A percentile compares a stretch with the other conserved stretches of the same genome.
These are phyloP conservation scores for Blepharisma japonicum DNA, from an alignment of 73 alveolate genomes.

Conservation along the genomic window DNA sequence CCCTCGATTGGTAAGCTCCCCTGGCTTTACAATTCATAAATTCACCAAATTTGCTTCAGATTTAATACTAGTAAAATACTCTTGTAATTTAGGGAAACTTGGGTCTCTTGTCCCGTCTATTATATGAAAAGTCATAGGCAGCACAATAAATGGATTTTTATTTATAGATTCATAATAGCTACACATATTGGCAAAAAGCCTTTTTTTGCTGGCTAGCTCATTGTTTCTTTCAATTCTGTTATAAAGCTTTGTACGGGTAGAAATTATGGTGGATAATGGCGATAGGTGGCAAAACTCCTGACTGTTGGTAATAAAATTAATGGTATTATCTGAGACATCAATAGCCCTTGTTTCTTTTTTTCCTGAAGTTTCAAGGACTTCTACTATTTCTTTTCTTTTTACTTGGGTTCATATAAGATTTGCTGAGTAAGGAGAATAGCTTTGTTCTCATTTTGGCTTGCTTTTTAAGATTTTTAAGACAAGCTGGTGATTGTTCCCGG, in stretches of 20 bases:
- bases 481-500: slow-evolving; percentile 20
- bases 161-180: slow-evolving; percentile 57
- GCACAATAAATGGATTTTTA: slow-evolving; percentile 47
- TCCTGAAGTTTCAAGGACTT: background rate
- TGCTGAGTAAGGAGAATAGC: slow-evolving; percentile 12
- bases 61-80: slow-evolving; percentile 36
- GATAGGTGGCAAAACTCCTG: background rate
- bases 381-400: background rate
- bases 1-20: slow-evolving; percentile 61
- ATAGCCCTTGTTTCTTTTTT: background rate
- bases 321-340: background rate
- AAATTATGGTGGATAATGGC: background rate
- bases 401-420: slow-evolving; percentile 29
- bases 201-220: slow-evolving; percentile 73
- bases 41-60: slow-evolving; percentile 21
- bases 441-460: slow-evolving; percentile 11
- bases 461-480: slow-evolving; percentile 3
- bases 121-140: slow-evolving; percentile 80
- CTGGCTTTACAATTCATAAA: slow-evolving; percentile 60
- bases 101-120: slow-evolving; percentile 59
- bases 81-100: slow-evolving; percentile 45
- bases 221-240: slow-evolving; percentile 67
- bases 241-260: slow-evolving; percentile 35
- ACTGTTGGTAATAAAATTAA: background rate
- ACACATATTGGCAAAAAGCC: slow-evolving; percentile 68